Conservation (phyloP, 1,284 basidiomycete genomes). For the Phylloboletellus chloephorus region DNA sequence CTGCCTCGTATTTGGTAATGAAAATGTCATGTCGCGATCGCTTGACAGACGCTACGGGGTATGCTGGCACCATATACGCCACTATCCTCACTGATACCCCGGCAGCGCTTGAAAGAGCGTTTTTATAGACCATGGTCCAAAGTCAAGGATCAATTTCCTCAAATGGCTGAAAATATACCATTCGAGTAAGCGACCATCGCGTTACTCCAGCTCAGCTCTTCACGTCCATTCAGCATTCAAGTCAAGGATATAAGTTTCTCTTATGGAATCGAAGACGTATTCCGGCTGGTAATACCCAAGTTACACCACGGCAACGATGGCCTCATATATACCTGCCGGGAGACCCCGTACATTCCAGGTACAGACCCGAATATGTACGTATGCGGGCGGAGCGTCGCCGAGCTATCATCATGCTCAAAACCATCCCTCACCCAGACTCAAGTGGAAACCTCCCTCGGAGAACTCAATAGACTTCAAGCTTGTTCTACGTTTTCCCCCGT, state of each 20-base stretch:
- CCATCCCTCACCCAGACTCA: slow-evolving; percentile 55
- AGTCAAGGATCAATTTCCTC: slow-evolving; percentile 64
- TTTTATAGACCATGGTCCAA: slow-evolving; percentile 78
- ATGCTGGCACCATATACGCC: slow-evolving; percentile 26
- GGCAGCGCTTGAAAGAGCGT: slow-evolving; percentile 76
- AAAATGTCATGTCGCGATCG: slow-evolving; percentile 81
- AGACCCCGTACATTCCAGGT: slow-evolving; percentile 79
- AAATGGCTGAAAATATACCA: slow-evolving; percentile 61
- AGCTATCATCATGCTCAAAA: background rate
- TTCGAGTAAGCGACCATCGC: slow-evolving; percentile 66
- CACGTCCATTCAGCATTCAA: slow-evolving; percentile 52
- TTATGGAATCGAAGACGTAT: slow-evolving; percentile 84
- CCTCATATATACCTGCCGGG: slow-evolving; percentile 93
- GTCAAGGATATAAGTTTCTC: slow-evolving; percentile 89
- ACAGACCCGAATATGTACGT: slow-evolving; percentile 87
- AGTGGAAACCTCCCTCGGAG: slow-evolving; percentile 98
- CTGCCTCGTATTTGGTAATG: slow-evolving; percentile 81
- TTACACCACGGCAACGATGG: slow-evolving; percentile 94
- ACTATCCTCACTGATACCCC: slow-evolving; percentile 11
- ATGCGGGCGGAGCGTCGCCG: slow-evolving; percentile 51
- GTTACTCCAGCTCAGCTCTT: slow-evolving; percentile 8
- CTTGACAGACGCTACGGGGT: slow-evolving; percentile 91
- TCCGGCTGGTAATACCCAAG: slow-evolving; percentile 79
- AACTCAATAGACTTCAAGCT: slow-evolving; percentile 99
- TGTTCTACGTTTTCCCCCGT: slow-evolving; percentile 84